Evolutionary conservation across 1,139 yeast genomes (phyloP).

Genomic region (Kodamaea sp.): DNA sequence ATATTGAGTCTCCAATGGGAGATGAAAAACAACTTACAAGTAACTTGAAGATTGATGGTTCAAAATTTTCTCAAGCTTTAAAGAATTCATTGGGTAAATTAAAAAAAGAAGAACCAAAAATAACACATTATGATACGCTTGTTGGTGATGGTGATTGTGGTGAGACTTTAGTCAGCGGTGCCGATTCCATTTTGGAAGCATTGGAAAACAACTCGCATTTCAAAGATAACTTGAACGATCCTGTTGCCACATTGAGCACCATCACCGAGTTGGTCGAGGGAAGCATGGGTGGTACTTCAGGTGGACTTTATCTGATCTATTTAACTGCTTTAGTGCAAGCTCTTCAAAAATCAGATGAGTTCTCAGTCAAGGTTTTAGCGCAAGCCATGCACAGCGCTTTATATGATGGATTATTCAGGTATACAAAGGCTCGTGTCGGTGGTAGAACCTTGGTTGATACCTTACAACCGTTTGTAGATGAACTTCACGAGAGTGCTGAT

Average conservation of each 20-base stretch:
- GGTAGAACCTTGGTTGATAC: slow-evolving; percentile 89
- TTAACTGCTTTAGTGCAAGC: slow-evolving; percentile 57
- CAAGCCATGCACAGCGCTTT: slow-evolving; percentile 46
- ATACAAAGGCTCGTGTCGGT: slow-evolving; percentile 87
- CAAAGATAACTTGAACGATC: slow-evolving; percentile 46
- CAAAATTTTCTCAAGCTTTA: slow-evolving; percentile 35
- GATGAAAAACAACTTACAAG: slow-evolving; percentile 25
- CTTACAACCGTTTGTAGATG: slow-evolving; percentile 77
- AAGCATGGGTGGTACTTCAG: slow-evolving; percentile 96
- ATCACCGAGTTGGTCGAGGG: slow-evolving; percentile 70
- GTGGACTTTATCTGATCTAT: slow-evolving; percentile 85
- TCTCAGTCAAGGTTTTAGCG: slow-evolving; percentile 19
- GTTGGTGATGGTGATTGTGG: slow-evolving; percentile 99
- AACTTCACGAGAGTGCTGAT: slow-evolving; percentile 48
- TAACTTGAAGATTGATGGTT: slow-evolving; percentile 40
- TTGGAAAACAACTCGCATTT: slow-evolving; percentile 34
- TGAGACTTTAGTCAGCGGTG: slow-evolving; percentile 81
- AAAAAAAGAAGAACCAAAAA: slow-evolving; percentile 65
- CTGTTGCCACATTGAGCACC: slow-evolving; percentile 44
- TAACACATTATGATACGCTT: slow-evolving; percentile 79
- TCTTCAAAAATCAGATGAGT: slow-evolving; percentile 30
- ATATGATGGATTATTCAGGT: slow-evolving; percentile 60
- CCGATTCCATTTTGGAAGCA: slow-evolving; percentile 61
- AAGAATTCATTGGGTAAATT: slow-evolving; percentile 47
- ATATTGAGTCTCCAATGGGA: slow-evolving; percentile 32